Base-by-base conservation (phyloP, 2,329 filamentous ascomycete species). In the Colletotrichum liriopes region DNA sequence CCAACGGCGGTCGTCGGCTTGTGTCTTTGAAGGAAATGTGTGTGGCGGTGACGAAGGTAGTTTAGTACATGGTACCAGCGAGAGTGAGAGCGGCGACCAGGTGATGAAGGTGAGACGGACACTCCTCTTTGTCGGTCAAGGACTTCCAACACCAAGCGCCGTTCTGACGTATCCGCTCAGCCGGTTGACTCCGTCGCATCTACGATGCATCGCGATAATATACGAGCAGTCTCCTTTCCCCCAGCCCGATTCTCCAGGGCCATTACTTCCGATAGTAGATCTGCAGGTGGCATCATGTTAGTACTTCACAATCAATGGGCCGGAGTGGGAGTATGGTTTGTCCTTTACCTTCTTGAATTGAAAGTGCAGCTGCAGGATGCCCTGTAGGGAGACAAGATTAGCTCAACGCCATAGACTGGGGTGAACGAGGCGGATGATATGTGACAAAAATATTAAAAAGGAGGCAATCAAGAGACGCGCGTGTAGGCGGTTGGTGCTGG, bases 341-440 rank as follows among this genome's bases (percentile, higher is more conserved):
- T 65, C 58, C 76, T 83, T 79, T 83, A 97, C 95, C 91, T 98
- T 97, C 83, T 98, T 99, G 87, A 98, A 98, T 82, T 98, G 95
- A 82, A 99, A 99, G 81, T 98, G 96, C 71, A 99, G 89, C 84
- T 98, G 95, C 70, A 99, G 86, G 77, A 98, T 98, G 65, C 96
- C 96, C 94, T 97, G 79, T 75, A 72, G 71, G 76, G 59, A 61
- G 61, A 72, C 71, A 69, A 77, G 39, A 74, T 81, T 71, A 82
- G 79, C 73, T 75, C 69, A 69, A 59, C 23, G 69, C 65, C 69
- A 63, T 41, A 65, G 65, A 73, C 73, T 67, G 71, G 73, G 62
- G 66, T 70, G 71, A 64, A 63, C 58, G 74, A 63, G 72, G 72
- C 63, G 64, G 74, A 72, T 26, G 71, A 60, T 26, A 55, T 68